Conservation (phyloP, 2,329 filamentous ascomycete genomes). For the Fusarium scirpi region DNA sequence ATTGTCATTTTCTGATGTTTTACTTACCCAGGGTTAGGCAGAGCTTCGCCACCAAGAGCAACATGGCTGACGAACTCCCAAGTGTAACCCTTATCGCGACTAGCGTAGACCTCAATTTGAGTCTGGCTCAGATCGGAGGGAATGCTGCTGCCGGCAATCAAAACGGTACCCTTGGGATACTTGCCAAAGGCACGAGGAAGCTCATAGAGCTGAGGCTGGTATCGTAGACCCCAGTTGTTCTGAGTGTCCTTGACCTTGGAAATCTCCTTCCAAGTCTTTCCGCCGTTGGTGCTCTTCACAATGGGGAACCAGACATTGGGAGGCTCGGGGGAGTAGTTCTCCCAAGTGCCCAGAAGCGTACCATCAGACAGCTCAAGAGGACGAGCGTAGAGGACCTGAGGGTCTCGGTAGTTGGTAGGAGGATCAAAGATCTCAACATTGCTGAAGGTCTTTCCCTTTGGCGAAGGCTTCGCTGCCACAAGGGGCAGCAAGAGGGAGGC, state of each 20-base stretch:
- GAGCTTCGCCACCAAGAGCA: conserved; percentile 70
- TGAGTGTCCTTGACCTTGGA: conserved; percentile 72
- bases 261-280: conserved; percentile 71
- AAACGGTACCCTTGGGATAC: conserved; percentile 71
- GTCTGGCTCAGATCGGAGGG: conserved; percentile 70
- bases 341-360: conserved; percentile 66
- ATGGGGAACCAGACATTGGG: conserved; percentile 67
- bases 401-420: conserved; percentile 57
- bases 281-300: conserved; percentile 64
- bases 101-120: conserved; percentile 77
- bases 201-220: conserved; percentile 76
- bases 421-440: conserved; percentile 57
- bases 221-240: conserved; percentile 73
- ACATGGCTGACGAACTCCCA: conserved; percentile 77
- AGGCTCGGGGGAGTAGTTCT: conserved; percentile 68
- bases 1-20: not conserved
- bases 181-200: conserved; percentile 68
- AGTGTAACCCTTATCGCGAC: conserved; percentile 67
- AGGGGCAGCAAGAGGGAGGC: conserved; percentile 31
- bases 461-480: conserved; percentile 25
- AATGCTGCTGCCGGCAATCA: conserved; percentile 70
- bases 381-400: conserved; percentile 59
- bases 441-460: conserved; percentile 35
- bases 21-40: conserved; percentile 65
- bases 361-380: conserved; percentile 58